Evolutionary conservation across 2,329 filamentous ascomycete genomes (phyloP).

Genomic region (Colletotrichum magnum): DNA sequence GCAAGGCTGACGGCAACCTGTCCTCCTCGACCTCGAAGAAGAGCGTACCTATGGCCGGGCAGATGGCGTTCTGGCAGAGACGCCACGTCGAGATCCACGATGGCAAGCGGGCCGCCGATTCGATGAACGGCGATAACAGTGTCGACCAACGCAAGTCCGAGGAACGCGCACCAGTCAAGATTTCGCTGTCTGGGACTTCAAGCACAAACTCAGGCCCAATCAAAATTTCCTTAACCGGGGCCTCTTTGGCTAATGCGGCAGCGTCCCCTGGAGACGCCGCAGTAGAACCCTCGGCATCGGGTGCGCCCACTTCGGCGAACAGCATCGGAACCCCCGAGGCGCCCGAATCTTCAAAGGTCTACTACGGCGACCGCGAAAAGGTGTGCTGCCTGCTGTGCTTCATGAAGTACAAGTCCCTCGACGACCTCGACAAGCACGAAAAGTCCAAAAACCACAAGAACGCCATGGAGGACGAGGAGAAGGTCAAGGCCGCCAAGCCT

Average conservation of each 20-base stretch:
- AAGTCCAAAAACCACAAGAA: constrained; percentile 58
- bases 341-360: constrained; percentile 47
- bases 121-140: constrained; percentile 8
- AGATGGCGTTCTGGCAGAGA: constrained; percentile 61
- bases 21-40: constrained; percentile 52
- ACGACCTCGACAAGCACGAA: constrained; percentile 59
- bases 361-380: constrained; percentile 71
- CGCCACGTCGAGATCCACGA: constrained; percentile 58
- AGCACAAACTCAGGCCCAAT: constrained; percentile 42
- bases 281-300: not conserved
- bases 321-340: constrained; percentile 28
- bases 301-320: not conserved
- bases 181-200: constrained; percentile 36
- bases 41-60: constrained; percentile 56
- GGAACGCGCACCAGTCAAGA: constrained; percentile 42
- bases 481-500: constrained; percentile 64
- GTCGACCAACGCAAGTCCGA: constrained; percentile 8
- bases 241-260: constrained; percentile 14
- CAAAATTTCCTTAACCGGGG: constrained; percentile 50
- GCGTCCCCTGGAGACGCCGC: constrained; percentile 26
- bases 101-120: constrained; percentile 27
- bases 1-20: constrained; percentile 62
- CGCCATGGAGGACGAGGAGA: constrained; percentile 56
- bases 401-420: constrained; percentile 61
- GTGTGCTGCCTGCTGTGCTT: constrained; percentile 62